phyloP scores from a whole-genome alignment of 1,139 yeast genomes.

The Blastobotrys aristatus region DNA sequence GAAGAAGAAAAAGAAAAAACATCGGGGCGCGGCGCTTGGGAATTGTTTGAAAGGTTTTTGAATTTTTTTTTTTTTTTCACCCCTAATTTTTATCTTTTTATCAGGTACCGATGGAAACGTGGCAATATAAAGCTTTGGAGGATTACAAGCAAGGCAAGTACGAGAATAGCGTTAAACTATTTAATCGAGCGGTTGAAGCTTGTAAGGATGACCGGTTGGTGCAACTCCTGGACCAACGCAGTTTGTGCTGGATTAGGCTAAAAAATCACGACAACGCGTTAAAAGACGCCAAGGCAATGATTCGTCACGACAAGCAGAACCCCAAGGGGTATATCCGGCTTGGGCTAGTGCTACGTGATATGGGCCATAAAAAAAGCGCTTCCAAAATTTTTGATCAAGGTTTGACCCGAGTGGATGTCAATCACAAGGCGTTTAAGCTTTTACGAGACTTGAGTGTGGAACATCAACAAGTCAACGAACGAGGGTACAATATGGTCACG shows the following conservation, averaged over 20 bases:
- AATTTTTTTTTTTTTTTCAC: neutral
- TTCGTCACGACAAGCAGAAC: conserved; percentile 4
- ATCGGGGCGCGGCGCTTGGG: too few species aligned
- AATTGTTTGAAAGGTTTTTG: too few species aligned
- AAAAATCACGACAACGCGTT: conserved; percentile 7
- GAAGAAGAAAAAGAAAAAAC: too few species aligned
- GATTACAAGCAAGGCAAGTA: conserved; percentile 11
- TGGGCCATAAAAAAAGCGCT: conserved; percentile 4
- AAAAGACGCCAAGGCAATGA: conserved; percentile 12
- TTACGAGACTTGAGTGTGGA: conserved; percentile 1
- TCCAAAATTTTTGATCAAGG: conserved; percentile 10
- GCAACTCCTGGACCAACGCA: conserved; percentile 13
- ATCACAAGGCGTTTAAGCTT: neutral
- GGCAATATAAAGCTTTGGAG: conserved; percentile 12
- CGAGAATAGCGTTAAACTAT: conserved; percentile 1
- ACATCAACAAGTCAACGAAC: neutral
- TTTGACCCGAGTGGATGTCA: neutral
- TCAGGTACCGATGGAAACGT: conserved; percentile 10
- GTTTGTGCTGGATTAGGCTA: conserved; percentile 5
- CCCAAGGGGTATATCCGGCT: conserved; percentile 13
- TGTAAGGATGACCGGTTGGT: neutral
- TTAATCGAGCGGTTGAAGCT: conserved; percentile 5
- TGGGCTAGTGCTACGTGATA: conserved; percentile 7
- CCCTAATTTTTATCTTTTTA: neutral
- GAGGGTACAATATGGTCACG: conserved; percentile 9